These are phyloP conservation scores for Helicocarpus griseus DNA, from an alignment of 2,329 filamentous ascomycete genomes.

Conservation along the genomic window DNA sequence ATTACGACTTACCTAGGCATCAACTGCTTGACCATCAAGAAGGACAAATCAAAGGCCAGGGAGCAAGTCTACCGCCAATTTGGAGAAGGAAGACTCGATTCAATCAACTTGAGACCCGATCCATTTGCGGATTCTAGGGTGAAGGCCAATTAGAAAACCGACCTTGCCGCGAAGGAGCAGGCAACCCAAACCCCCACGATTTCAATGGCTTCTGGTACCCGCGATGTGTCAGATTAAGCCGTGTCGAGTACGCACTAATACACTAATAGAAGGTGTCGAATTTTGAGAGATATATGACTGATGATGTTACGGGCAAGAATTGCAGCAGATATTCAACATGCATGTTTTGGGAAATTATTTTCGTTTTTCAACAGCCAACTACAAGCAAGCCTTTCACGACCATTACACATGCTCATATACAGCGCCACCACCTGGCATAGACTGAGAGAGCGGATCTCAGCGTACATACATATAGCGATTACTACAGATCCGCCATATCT, in stretches of 20 bases:
- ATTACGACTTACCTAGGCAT: conserved; percentile 92
- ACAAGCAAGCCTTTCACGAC: background rate
- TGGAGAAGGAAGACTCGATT: conserved; percentile 18
- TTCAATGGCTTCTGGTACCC: background rate
- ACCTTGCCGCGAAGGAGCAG: background rate
- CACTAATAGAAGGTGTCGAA: too few relatives aligned
- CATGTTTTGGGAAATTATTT: too few relatives aligned
- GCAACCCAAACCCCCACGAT: background rate
- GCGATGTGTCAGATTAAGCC: background rate
- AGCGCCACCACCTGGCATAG: too few relatives aligned
- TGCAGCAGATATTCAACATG: background rate
- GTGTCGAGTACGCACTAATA: background rate
- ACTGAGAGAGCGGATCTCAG: background rate
- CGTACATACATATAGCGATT: background rate
- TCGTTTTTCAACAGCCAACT: background rate
- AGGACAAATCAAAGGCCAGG: conserved; percentile 24
- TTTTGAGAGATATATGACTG: background rate
- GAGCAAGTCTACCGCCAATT: conserved; percentile 28
- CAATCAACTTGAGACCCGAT: background rate
- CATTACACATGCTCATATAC: background rate
- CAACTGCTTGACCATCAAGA: conserved; percentile 77
- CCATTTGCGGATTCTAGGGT: background rate
- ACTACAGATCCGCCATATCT: background rate
- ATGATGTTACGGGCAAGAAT: background rate
- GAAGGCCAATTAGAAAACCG: background rate